Evolutionary conservation across 2,329 filamentous ascomycete genomes (phyloP), one percentile per base, ranked within the genome.

Genomic region (Monosporascus sp.): DNA sequence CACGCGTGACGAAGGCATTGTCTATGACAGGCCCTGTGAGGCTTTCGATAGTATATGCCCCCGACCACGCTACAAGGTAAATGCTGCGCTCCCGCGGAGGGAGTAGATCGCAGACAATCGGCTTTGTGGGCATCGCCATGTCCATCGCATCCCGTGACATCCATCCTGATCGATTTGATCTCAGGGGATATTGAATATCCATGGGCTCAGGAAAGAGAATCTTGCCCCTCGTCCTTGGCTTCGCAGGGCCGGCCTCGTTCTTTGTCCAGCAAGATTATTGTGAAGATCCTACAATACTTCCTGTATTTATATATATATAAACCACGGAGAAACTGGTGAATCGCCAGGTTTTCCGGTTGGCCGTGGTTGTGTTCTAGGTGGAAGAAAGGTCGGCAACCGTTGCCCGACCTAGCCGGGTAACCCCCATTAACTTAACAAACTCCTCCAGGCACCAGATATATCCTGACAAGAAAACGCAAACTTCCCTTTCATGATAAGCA

Each of bases 21-120:
- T 54, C 63, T 3, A 68, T 54, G 11, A 70, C 53, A 0, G 66
- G 62, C 1, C 61, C 68, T 7, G 67, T 36, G 1, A 57, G 57
- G 9, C 61, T 64, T 0, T 67, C 70, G 6, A 72, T 48, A 5
- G 60, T 60, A 51, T 59, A 64, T 2, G 65, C 54, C 17, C n/a
- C 60, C 49, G n/a, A 68, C 50, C 2, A 70, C 54, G 2, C 69
- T 57, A 1, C 58, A 38, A 69, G 59, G 48, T 69, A 75, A 8
- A 68, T 67, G 1, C 72, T 70, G 51, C 76, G 61, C 53, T 77
- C 64, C 4, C 70, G 62, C 8, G 80, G 60, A 0, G 77, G 77
- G 0, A 79, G 68, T 3, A 80, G 58, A 50, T 81, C 78, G 39
- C 68, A 74, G 9, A 78, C 64, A n/a, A 81, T 71, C 44, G 62